phyloP scores from a whole-genome alignment of 2,329 filamentous ascomycete genomes.

The Microsporum audouinii region DNA sequence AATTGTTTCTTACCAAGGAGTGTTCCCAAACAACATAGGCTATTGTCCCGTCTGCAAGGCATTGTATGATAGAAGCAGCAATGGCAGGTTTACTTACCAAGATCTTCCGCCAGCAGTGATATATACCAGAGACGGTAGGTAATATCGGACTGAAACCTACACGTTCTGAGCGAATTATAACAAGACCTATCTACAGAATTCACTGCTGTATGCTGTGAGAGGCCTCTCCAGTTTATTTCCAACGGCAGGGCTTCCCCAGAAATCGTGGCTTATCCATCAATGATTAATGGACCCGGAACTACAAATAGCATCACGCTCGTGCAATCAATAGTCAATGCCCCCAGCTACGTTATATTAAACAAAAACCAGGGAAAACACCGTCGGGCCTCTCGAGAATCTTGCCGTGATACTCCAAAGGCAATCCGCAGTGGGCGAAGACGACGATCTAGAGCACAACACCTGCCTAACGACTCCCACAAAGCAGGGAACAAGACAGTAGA shows the following conservation, averaged over 20 bases:
- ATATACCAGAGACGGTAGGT: neutral
- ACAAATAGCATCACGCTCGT: neutral
- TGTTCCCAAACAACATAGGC: neutral
- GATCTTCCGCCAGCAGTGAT: neutral
- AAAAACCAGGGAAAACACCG: neutral
- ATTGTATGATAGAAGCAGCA: too few relatives aligned
- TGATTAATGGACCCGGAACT: neutral
- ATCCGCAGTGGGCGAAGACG: neutral
- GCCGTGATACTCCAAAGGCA: neutral
- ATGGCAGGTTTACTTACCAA: neutral
- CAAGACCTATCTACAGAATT: neutral
- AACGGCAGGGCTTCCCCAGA: neutral
- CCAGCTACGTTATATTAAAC: neutral
- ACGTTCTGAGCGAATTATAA: neutral
- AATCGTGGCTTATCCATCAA: neutral
- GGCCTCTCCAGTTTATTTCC: neutral
- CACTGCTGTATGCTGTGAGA: neutral
- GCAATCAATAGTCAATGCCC: neutral
- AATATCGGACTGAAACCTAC: neutral
- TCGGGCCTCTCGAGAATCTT: neutral
- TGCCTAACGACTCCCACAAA: neutral
- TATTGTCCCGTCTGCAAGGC: neutral
- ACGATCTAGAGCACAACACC: neutral
- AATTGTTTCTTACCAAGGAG: neutral
- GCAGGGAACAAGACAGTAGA: neutral